Conservation (phyloP, 169 alveolate species). For the Plasmodium reichenowi region DNA sequence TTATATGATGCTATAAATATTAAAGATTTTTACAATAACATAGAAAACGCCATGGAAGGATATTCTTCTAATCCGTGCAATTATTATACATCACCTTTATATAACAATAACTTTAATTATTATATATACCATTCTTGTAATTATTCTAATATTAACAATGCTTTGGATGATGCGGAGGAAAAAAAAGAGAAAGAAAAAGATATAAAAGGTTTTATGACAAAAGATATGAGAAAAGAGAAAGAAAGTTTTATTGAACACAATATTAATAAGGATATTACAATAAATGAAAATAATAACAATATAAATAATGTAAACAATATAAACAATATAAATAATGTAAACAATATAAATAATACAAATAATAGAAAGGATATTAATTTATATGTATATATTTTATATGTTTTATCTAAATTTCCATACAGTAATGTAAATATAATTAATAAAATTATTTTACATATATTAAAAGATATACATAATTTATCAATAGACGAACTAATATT, state of each 20-base stretch:
- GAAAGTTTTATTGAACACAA: constrained; percentile 5
- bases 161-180: constrained; percentile 7
- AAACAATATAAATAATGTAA: too few species aligned
- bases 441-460: constrained; percentile 8
- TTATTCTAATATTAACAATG: constrained; percentile 34
- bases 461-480: constrained; percentile 14
- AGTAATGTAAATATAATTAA: constrained; percentile 32
- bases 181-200: constrained; percentile 5
- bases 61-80: neutral
- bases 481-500: constrained; percentile 59
- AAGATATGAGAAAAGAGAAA: constrained; percentile 40
- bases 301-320: too few species aligned
- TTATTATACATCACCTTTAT: constrained; percentile 7
- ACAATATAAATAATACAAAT: too few species aligned
- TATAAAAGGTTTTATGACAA: constrained; percentile 9
- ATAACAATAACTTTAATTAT: constrained; percentile 12
- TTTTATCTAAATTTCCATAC: constrained; percentile 63
- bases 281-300: neutral
- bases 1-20: constrained; percentile 34
- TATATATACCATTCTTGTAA: constrained; percentile 49
- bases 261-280: neutral
- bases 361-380: constrained; percentile 12
- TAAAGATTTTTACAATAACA: constrained; percentile 10
- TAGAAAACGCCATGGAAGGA: neutral
- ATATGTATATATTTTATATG: constrained; percentile 36